Evolutionary conservation across 2,329 filamentous ascomycete genomes (phyloP).

Genomic region (Emmonsiellopsis sp.): DNA sequence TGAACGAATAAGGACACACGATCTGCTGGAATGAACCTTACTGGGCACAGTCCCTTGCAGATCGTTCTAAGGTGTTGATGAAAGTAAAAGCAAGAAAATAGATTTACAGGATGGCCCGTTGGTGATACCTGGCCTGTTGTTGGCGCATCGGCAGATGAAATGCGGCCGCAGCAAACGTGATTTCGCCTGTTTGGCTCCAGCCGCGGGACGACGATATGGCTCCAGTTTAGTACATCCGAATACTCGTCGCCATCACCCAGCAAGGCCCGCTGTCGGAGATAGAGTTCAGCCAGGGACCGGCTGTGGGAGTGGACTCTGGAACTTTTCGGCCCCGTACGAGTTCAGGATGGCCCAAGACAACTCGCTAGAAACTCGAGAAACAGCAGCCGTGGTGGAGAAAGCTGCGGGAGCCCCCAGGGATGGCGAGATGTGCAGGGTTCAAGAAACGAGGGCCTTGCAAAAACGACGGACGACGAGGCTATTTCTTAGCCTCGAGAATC

Average conservation of each 20-base stretch:
- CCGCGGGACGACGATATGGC: not conserved
- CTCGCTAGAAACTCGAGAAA: too few species aligned
- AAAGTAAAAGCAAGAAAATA: not conserved
- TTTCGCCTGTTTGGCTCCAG: not conserved
- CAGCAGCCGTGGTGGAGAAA: not conserved
- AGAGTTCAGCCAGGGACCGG: not conserved
- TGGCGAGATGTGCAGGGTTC: too few species aligned
- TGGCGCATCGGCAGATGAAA: slow-evolving; percentile 1
- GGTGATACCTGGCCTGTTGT: not conserved
- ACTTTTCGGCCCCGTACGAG: not conserved
- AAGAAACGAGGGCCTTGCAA: too few species aligned
- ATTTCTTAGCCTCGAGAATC: too few species aligned
- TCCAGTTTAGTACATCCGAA: not conserved
- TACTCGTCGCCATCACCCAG: not conserved
- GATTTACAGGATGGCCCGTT: not conserved
- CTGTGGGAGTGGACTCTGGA: not conserved
- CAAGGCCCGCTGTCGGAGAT: not conserved
- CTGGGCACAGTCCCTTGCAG: not conserved
- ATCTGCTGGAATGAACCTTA: not conserved
- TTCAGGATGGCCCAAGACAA: not conserved
- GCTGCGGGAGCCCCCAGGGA: not conserved
- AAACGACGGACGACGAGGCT: too few species aligned
- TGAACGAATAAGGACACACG: not conserved
- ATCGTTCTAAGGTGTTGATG: not conserved
- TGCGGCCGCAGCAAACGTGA: not conserved